These are phyloP conservation scores for Globisporangium splendens DNA, from an alignment of 352 stramenopile species.

Conservation along the genomic window DNA sequence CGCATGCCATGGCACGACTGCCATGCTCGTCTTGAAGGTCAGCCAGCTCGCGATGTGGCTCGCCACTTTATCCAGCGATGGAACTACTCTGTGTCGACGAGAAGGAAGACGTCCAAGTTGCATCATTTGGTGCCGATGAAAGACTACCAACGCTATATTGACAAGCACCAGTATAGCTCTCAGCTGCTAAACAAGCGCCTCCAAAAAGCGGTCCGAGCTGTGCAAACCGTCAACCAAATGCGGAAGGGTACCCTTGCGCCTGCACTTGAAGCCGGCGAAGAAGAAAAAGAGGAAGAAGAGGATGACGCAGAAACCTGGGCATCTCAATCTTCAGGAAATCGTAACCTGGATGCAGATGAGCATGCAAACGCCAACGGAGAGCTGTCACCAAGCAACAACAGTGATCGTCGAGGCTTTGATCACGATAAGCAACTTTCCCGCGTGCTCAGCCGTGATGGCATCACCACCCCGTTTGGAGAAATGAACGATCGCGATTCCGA, in stretches of 20 bases:
- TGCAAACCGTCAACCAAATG: constrained; percentile 43
- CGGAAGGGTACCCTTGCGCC: constrained; percentile 12
- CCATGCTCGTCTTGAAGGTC: constrained; percentile 75
- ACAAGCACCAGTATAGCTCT: constrained; percentile 36
- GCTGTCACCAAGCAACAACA: too few relatives aligned
- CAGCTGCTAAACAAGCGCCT: constrained; percentile 45
- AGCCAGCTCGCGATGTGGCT: constrained; percentile 76
- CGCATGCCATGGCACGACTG: constrained; percentile 88
- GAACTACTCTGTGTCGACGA: constrained; percentile 85
- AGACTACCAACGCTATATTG: constrained; percentile 33
- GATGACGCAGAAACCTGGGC: constrained; percentile 1
- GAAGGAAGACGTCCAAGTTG: constrained; percentile 71
- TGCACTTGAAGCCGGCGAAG: constrained; percentile 8
- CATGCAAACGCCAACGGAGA: not conserved
- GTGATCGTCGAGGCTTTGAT: constrained; percentile 30
- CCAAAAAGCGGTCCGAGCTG: constrained; percentile 62
- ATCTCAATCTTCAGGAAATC: not conserved
- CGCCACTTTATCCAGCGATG: constrained; percentile 86
- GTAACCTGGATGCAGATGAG: not conserved
- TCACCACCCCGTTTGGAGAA: constrained; percentile 18
- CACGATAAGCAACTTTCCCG: constrained; percentile 32
- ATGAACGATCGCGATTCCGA: constrained; percentile 6
- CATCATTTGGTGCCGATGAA: constrained; percentile 78
- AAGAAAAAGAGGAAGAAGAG: constrained; percentile 14
- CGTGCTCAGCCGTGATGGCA: constrained; percentile 11